Conservation (phyloP, 2,329 filamentous ascomycete genomes). For the Microthyrium microscopicum region DNA sequence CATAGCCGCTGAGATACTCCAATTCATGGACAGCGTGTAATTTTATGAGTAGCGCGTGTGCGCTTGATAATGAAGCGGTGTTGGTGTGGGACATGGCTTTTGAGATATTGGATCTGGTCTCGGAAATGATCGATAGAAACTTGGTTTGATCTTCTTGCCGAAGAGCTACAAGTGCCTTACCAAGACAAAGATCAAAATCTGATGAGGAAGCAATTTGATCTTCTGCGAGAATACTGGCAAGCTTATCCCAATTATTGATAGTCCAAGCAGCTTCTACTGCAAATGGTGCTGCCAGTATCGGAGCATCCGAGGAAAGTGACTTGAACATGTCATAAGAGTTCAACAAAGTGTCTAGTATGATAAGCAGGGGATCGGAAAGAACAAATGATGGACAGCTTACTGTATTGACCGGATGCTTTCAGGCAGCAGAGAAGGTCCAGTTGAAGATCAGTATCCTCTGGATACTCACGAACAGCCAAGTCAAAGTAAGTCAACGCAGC, state of each 20-base stretch:
- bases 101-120: constrained; percentile 53
- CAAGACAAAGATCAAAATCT: constrained; percentile 74
- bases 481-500: constrained; percentile 98
- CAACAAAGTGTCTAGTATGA: constrained; percentile 53
- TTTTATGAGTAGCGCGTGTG: constrained; percentile 51
- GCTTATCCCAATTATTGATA: constrained; percentile 61
- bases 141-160: constrained; percentile 31
- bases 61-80: constrained; percentile 67
- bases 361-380: constrained; percentile 11
- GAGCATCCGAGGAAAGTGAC: background rate
- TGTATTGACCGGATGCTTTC: constrained; percentile 89
- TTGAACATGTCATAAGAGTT: constrained; percentile 73
- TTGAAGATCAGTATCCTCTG: constrained; percentile 61
- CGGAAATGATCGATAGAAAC: constrained; percentile 42
- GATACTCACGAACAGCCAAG: constrained; percentile 65
- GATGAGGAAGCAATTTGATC: constrained; percentile 30
- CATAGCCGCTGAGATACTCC: constrained; percentile 49
- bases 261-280: constrained; percentile 88
- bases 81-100: constrained; percentile 58
- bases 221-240: constrained; percentile 43
- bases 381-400: constrained; percentile 31
- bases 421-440: constrained; percentile 73
- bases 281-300: constrained; percentile 50
- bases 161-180: constrained; percentile 46
- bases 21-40: constrained; percentile 80